Evolutionary conservation across 1,284 basidiomycete species (phyloP), one percentile per base, ranked within the genome.

Genomic region (Sanghuangporus weigelae): DNA sequence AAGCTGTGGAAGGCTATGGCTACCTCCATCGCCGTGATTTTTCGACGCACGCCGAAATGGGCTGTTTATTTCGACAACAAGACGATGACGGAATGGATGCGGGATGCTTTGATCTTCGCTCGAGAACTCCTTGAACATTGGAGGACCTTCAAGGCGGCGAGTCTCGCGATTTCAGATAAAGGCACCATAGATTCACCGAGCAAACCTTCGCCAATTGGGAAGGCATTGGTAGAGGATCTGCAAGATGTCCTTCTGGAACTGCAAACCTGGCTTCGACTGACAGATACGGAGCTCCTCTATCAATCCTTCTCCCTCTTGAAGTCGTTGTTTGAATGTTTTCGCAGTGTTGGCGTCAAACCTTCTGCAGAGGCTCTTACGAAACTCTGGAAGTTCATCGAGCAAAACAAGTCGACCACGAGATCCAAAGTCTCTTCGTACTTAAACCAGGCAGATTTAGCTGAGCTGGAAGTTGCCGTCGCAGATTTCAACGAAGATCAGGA

Each of bases 1-100:
- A 81, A 83, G 66, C 78, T 96, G 46, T 98, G 95, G 95, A 80
- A 80, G 50, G 75, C 86, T 40, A 94, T 97, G 92, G 89, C 89
- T 10, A 81, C 82, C 59, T 84, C 91, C 4, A 83, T 96, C 54
- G 83, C 90, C 0, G 80, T 90, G 60, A 93, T 98, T 67, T 96
- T 96, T 77, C 85, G 84, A 69, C 82, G 84, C 59, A 95, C 94
- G 2, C 87, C 89, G 0, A 72, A 78, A 21, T 98, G 95, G 95
- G 85, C 96, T 0, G 75, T 78, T 10, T 89, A 82, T 71, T 93
- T 92, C 72, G 87, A 91, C 64, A 86, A 85, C 69, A 83, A 87
- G 36, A 86, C 88, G 60, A 96, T 98, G 95, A 83, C 90, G 26
- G 84, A 89, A 55, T 98, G 95, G 95, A 97, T 98, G 96, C 86